Base-by-base conservation (phyloP, 164 flowering plant genomes). In the Taxillus chinensis region DNA sequence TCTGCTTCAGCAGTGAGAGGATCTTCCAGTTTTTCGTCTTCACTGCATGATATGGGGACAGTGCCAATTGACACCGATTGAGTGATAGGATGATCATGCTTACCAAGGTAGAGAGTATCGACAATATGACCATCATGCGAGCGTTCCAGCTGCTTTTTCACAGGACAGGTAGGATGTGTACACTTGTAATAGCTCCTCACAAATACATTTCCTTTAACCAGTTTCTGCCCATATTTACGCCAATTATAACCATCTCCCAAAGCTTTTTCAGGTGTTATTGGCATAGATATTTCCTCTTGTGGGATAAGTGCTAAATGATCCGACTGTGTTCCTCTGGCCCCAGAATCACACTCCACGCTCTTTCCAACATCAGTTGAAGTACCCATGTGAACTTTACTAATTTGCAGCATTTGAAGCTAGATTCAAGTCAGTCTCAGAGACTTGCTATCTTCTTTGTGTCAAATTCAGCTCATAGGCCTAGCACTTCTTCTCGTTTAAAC, bases 221-320 rank as follows among this genome's bases (percentile, higher is more conserved):
- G 70, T 50, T 62, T 67, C 27, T 67, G 65, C 15, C 70, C 70
- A 61, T 67, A 67, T 41, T 67, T 67, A 49, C 65, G 45, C 70
- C 65, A 67, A 15, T 62, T 67, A 43, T 55, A 62, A 3, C 63
- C 65, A 37, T 64, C 67, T 15, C 39, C 45, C 13, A 48, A 8
- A 48, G 51, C 51, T 11, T 48, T 48, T 2, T 48, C 51, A 4
- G 51, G 51, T 11, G 12, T 7, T 48, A 14, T 4, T 8, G 51
- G 4, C 4, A 11, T 11, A 48, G 13, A 3, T 3, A 11, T 48
- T 7, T 11, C 13, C 12, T 48, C 51, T 48, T 11, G 51, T 0
- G 27, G 0, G 27, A 27, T 27, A 48, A 48, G 9, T 48, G 9
- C 51, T 48, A 8, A 11, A 5, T 43, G 46, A 48, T 7, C 12